Conservation (phyloP, 2,329 filamentous ascomycete species). For the Fusarium azukiicola region DNA sequence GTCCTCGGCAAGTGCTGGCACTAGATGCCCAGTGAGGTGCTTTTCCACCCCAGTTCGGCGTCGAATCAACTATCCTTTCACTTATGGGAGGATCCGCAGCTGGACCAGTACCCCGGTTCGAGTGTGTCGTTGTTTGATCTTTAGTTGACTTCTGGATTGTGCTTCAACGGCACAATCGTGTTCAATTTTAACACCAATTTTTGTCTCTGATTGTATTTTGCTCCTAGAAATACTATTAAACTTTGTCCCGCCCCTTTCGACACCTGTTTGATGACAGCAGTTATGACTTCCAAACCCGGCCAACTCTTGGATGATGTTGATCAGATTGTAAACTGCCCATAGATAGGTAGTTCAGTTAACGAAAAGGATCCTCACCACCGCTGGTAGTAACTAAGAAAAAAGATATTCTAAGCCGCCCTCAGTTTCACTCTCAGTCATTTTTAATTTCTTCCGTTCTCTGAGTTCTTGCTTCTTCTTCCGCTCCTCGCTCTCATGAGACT, state of each 20-base stretch:
- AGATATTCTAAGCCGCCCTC: constrained; percentile 7
- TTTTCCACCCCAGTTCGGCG: neutral
- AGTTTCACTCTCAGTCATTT: neutral
- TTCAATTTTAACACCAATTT: neutral
- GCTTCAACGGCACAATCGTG: constrained; percentile 2
- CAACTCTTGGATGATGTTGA: no score
- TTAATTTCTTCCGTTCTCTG: neutral
- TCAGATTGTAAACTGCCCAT: no score
- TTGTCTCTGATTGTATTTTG: neutral
- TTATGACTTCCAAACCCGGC: no score
- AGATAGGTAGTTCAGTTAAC: no score
- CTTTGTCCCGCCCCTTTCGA: no score
- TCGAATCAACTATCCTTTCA: neutral
- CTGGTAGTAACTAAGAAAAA: constrained; percentile 4
- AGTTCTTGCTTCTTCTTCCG: constrained; percentile 1
- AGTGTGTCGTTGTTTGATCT: neutral
- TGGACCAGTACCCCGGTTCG: neutral
- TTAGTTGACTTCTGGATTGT: constrained; percentile 16
- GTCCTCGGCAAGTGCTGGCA: constrained; percentile 43
- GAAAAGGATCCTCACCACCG: no score
- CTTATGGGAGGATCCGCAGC: neutral
- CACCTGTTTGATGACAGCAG: no score
- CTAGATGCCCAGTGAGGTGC: neutral
- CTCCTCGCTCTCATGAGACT: neutral
- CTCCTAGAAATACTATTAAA: no score